Percentiles rank a stretch among this genome's conserved stretches.
These are phyloP conservation scores for Fusarium incarnatum DNA, from an alignment of 2,329 filamentous ascomycete genomes.

Conservation along the genomic window DNA sequence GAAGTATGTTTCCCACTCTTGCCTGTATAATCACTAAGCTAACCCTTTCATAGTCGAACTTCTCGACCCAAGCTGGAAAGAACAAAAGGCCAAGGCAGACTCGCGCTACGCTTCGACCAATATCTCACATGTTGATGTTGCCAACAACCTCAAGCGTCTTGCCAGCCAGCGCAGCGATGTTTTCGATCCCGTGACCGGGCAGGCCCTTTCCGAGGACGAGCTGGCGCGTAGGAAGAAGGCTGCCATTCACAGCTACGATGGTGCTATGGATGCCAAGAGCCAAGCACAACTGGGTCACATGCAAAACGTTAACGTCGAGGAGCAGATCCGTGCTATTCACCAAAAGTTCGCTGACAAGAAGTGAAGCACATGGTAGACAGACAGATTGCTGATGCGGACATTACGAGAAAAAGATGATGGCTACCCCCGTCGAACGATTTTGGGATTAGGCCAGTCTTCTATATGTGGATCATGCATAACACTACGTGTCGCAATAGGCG, in stretches of 20 bases:
- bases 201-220: constrained; percentile 78
- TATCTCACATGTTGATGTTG: constrained; percentile 85
- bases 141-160: constrained; percentile 94
- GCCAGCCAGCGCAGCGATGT: constrained; percentile 89
- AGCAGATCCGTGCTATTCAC: constrained; percentile 79
- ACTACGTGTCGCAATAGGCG: constrained; percentile 33
- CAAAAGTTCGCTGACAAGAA: constrained; percentile 62
- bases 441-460: neutral
- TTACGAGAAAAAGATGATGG: constrained; percentile 4
- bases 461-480: constrained; percentile 22
- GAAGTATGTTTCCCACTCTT: constrained; percentile 66
- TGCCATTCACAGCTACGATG: constrained; percentile 73
- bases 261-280: constrained; percentile 69
- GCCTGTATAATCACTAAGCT: constrained; percentile 41
- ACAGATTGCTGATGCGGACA: constrained; percentile 4
- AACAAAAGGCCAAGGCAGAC: constrained; percentile 91
- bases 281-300: constrained; percentile 67
- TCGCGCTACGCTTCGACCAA: constrained; percentile 88
- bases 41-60: constrained; percentile 77
- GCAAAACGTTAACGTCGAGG: constrained; percentile 81
- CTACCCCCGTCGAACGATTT: neutral
- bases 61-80: constrained; percentile 93
- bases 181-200: constrained; percentile 79
- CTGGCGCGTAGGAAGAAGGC: constrained; percentile 80
- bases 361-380: constrained; percentile 35